phyloP scores from a whole-genome alignment of 2,329 filamentous ascomycete species.

The Malbranchea zuffiana region DNA sequence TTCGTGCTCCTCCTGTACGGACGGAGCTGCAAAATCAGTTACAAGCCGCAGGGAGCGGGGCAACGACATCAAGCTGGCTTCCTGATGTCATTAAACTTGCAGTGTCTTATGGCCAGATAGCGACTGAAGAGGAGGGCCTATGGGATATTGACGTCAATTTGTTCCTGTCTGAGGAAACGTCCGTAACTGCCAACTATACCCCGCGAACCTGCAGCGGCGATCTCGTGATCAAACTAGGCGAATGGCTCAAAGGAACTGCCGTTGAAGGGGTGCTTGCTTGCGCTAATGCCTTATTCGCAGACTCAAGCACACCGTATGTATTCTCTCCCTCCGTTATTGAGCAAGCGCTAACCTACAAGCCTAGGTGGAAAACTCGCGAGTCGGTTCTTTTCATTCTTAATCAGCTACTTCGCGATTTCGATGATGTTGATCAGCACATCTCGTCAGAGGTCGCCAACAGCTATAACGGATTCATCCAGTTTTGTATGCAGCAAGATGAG shows the following conservation, averaged over 20 bases:
- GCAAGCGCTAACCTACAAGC: slow-evolving; percentile 15
- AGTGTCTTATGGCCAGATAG: slow-evolving; percentile 78
- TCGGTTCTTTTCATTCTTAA: slow-evolving; percentile 76
- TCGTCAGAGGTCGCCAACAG: slow-evolving; percentile 56
- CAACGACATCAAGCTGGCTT: slow-evolving; percentile 65
- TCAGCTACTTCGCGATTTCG: slow-evolving; percentile 70
- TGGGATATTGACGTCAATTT: slow-evolving; percentile 97
- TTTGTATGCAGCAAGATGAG: slow-evolving; percentile 58
- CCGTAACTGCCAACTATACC: slow-evolving; percentile 91
- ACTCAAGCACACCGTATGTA: slow-evolving; percentile 28
- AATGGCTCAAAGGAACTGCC: slow-evolving; percentile 69
- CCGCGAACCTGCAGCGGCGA: slow-evolving; percentile 87
- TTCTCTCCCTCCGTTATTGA: slow-evolving; percentile 1
- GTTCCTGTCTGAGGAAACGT: slow-evolving; percentile 89
- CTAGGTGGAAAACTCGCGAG: slow-evolving; percentile 60
- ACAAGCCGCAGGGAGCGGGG: slow-evolving; percentile 45
- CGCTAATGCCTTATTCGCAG: slow-evolving; percentile 61
- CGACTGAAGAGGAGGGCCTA: slow-evolving; percentile 79
- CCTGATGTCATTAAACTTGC: slow-evolving; percentile 78
- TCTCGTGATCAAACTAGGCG: slow-evolving; percentile 79
- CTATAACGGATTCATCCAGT: slow-evolving; percentile 70
- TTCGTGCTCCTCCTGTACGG: slow-evolving; percentile 78
- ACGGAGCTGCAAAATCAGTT: slow-evolving; percentile 79
- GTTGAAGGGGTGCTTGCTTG: slow-evolving; percentile 69
- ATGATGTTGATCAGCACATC: slow-evolving; percentile 64